Evolutionary conservation across 2,329 filamentous ascomycete genomes (phyloP).

Genomic region (Apiospora phragmitis): DNA sequence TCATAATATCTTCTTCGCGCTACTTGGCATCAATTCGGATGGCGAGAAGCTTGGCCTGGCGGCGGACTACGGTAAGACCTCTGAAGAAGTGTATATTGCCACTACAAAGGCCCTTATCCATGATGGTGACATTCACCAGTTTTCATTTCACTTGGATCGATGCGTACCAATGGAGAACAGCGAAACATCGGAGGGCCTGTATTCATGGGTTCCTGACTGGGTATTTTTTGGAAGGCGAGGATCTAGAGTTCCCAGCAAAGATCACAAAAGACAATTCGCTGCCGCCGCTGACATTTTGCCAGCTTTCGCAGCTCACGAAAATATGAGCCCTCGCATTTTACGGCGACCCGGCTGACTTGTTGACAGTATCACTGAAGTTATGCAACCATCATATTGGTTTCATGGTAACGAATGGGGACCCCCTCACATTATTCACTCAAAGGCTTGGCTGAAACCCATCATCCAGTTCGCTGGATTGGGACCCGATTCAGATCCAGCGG

Average conservation of each 20-base stretch:
- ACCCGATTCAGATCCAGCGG: not conserved
- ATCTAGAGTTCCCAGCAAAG: too few relatives aligned
- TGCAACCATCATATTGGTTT: not conserved
- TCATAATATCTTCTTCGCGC: not conserved
- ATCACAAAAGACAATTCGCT: not conserved
- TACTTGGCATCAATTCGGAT: not conserved
- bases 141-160: not conserved
- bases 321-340: not conserved
- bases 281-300: not conserved
- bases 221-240: not conserved
- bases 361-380: not conserved
- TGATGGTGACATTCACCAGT: not conserved
- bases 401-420: not conserved
- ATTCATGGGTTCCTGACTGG: not conserved
- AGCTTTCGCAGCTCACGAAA: not conserved
- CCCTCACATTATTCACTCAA: not conserved
- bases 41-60: not conserved
- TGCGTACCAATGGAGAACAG: not conserved
- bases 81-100: not conserved
- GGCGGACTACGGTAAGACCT: not conserved
- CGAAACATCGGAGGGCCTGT: not conserved
- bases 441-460: not conserved
- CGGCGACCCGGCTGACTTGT: not conserved
- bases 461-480: not conserved
- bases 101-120: not conserved